Base-by-base conservation (phyloP, 768 basidiomycete genomes). In the Kwoniella mangroviensis region DNA sequence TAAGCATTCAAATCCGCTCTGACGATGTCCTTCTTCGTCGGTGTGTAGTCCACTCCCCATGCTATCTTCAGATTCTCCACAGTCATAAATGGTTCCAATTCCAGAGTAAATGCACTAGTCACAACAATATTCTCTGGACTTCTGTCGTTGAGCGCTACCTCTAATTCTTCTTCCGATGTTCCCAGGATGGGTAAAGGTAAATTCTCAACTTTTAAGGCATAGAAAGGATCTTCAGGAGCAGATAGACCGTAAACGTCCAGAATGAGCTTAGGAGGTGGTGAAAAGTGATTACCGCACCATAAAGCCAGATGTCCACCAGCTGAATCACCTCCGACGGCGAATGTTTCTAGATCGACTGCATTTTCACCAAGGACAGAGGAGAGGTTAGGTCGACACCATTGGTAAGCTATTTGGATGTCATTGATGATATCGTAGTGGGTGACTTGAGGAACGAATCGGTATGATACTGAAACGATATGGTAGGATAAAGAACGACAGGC, bases 391-490 rank as follows among this genome's bases (percentile, higher is more conserved):
- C 52, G 42, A 22, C 52, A 64, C 73, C 73, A 74, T 21, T 26
- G 51, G 26, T 61, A 71, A 21, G 73, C 69, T 34, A 64, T 66
- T 22, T 40, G 42, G 3, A 34, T 54, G 49, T 74, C 73, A 12
- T 67, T 28, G 9, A 65, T 28, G 24, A 67, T 66, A 22, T 74
- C 66, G 21, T 68, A 28, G 55, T 65, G 24, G 15, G 40, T 17
- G 40, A 56, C 69, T 26, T 70, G 65, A 17, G 73, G 73, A 5
- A 61, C 43, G 41, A 67, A 65, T n/a, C 73, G 65, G 54, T 67
- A 71, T 2, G 58, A 61, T 2, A 68, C 52, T 2, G 69, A 70
- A 17, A 70, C 55, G 45, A 74, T 56, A 43, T 70, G 69, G 51
- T 62, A 71, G 1, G 69, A 66, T 21, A 56, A 41, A 15, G 57